A percentile compares a stretch with the other conserved stretches of the same genome.
Conservation (phyloP, 2,329 filamentous ascomycete genomes). For the Gaeumannomyces tritici region DNA sequence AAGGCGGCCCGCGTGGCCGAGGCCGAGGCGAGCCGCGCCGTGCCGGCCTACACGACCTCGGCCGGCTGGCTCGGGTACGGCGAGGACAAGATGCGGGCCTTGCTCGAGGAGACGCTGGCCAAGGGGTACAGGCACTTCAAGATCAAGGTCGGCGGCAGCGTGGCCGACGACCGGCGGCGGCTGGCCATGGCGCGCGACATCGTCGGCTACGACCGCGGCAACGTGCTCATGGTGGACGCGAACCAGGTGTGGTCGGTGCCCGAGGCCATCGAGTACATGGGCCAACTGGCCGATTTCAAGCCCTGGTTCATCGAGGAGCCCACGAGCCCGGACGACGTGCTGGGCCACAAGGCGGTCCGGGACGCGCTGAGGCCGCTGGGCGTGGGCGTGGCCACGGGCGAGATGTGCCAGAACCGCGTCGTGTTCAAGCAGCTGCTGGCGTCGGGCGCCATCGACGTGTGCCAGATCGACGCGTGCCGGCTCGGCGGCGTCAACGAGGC, state of each 20-base stretch:
- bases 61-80: slow-evolving; percentile 89
- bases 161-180: slow-evolving; percentile 63
- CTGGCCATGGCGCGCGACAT: slow-evolving; percentile 67
- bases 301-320: slow-evolving; percentile 95
- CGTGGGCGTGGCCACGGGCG: slow-evolving; percentile 82
- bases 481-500: slow-evolving; percentile 89
- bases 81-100: slow-evolving; percentile 72
- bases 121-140: slow-evolving; percentile 83
- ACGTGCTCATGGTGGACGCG: slow-evolving; percentile 85
- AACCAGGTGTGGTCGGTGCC: slow-evolving; percentile 91
- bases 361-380: slow-evolving; percentile 65
- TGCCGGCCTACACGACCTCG: slow-evolving; percentile 84
- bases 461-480: slow-evolving; percentile 84
- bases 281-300: slow-evolving; percentile 70
- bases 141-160: slow-evolving; percentile 71
- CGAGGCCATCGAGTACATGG: slow-evolving; percentile 82
- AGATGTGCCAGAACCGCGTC: slow-evolving; percentile 93
- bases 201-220: slow-evolving; percentile 64
- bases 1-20: slow-evolving; percentile 66
- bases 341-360: slow-evolving; percentile 77
- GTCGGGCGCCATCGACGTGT: slow-evolving; percentile 72
- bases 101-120: slow-evolving; percentile 64
- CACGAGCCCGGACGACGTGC: slow-evolving; percentile 80
- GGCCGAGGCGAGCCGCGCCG: slow-evolving; percentile 62
- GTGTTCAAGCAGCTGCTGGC: slow-evolving; percentile 88